Evolutionary conservation across 495 filamentous ascomycete genomes (phyloP).

Genomic region (Delitschia confertaspora): DNA sequence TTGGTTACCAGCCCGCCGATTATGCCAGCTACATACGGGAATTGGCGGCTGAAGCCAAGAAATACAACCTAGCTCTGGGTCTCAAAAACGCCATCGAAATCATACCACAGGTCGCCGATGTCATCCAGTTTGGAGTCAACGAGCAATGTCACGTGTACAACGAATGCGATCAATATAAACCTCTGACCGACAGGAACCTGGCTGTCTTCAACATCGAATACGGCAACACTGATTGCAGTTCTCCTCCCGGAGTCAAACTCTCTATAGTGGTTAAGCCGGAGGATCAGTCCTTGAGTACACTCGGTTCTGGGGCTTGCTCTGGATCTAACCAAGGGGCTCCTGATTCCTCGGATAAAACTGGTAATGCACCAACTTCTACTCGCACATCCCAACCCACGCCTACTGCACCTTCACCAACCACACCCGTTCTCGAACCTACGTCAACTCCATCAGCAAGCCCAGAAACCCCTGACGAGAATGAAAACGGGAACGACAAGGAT

Average conservation of each 20-base stretch:
- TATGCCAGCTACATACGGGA: constrained; percentile 52
- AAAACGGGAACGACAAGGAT: neutral
- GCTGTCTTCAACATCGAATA: constrained; percentile 71
- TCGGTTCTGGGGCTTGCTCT: constrained; percentile 19
- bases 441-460: neutral
- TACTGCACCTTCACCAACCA: too few relatives aligned
- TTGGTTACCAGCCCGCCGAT: constrained; percentile 45
- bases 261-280: constrained; percentile 12
- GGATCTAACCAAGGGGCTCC: constrained; percentile 4
- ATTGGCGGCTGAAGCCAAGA: constrained; percentile 45
- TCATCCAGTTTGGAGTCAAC: constrained; percentile 60
- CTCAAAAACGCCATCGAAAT: constrained; percentile 58
- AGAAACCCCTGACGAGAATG: neutral
- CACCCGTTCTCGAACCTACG: too few relatives aligned
- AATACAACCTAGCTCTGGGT: constrained; percentile 46
- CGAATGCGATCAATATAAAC: constrained; percentile 47
- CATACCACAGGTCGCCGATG: constrained; percentile 45
- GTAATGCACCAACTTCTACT: too few relatives aligned
- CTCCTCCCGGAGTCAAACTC: constrained; percentile 11
- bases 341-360: too few relatives aligned
- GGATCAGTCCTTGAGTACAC: constrained; percentile 9
- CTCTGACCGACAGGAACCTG: constrained; percentile 50
- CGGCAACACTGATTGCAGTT: constrained; percentile 4
- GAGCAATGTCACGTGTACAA: constrained; percentile 55
- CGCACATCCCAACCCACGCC: too few relatives aligned